phyloP scores from a whole-genome alignment of 2,329 filamentous ascomycete species.

The Dothideomycetes sp. region DNA sequence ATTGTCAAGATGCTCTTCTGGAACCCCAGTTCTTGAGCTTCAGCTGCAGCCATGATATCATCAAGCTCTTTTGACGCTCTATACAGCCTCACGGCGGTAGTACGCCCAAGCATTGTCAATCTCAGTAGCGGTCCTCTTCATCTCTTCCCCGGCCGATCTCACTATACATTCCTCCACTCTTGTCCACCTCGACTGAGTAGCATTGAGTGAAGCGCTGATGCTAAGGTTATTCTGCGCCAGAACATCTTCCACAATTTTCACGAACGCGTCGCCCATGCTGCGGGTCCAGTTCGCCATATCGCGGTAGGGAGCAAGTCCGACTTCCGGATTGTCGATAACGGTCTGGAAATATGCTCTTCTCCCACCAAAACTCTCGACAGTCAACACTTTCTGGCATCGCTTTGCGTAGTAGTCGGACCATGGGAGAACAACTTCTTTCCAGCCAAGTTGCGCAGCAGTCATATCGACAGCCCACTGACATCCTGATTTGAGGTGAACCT shows the following conservation, averaged over 20 bases:
- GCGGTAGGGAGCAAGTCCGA: neutral
- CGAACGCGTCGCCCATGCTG: neutral
- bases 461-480: neutral
- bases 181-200: too few relatives aligned
- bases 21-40: too few relatives aligned
- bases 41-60: too few relatives aligned
- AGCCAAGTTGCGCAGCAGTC: neutral
- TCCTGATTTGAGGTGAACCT: neutral
- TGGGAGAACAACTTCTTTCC: neutral
- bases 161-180: too few relatives aligned
- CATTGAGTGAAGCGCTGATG: too few relatives aligned
- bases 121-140: too few relatives aligned
- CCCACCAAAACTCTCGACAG: neutral
- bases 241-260: neutral
- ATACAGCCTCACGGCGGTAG: too few relatives aligned
- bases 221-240: too few relatives aligned
- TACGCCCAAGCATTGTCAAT: too few relatives aligned
- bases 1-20: too few relatives aligned
- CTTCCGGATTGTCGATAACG: neutral
- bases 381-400: neutral
- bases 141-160: too few relatives aligned
- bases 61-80: too few relatives aligned
- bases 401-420: neutral
- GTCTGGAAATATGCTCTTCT: neutral
- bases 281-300: neutral